These are phyloP conservation scores for Pseudoperonospora humuli DNA, from an alignment of 352 stramenopile species.

Conservation along the genomic window DNA sequence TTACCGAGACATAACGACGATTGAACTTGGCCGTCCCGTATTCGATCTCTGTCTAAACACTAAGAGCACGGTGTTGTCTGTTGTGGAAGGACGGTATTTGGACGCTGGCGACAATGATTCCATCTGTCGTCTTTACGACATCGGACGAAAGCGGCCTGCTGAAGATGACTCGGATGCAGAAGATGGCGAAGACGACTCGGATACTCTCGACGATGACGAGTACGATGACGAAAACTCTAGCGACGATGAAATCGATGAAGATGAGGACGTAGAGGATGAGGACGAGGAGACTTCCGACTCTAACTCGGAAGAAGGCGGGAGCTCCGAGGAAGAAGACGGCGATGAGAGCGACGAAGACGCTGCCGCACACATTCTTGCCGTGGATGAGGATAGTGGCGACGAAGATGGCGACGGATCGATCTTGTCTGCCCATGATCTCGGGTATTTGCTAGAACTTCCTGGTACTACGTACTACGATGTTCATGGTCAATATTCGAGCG, in stretches of 20 bases:
- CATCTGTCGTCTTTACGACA: slow-evolving; percentile 81
- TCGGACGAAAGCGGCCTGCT: slow-evolving; percentile 72
- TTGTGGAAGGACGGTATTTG: slow-evolving; percentile 69
- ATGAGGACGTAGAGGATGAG: slow-evolving; percentile 43
- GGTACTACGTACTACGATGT: slow-evolving; percentile 66
- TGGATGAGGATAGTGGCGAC: slow-evolving; percentile 29
- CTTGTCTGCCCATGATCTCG: slow-evolving; percentile 46
- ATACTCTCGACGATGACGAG: slow-evolving; percentile 69
- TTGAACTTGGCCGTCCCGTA: slow-evolving; percentile 70
- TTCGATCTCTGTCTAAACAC: slow-evolving; percentile 64
- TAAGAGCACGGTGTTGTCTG: slow-evolving; percentile 57
- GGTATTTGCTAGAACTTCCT: slow-evolving; percentile 65
- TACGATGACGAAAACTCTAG: slow-evolving; percentile 63
- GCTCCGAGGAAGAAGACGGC: slow-evolving; percentile 29
- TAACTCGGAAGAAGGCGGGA: slow-evolving; percentile 17
- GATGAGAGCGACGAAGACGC: slow-evolving; percentile 20
- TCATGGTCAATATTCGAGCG: slow-evolving; percentile 64
- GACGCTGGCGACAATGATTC: slow-evolving; percentile 68
- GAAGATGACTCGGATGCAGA: slow-evolving; percentile 87
- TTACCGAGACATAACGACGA: slow-evolving; percentile 78
- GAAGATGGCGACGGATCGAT: slow-evolving; percentile 38
- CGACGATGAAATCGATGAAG: slow-evolving; percentile 39
- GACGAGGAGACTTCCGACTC: slow-evolving; percentile 26
- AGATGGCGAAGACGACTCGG: slow-evolving; percentile 57
- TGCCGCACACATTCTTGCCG: slow-evolving; percentile 10